Percentiles rank a stretch among this genome's conserved stretches.
phyloP scores from a whole-genome alignment of 2,329 filamentous ascomycete genomes.

The Zymoseptoria ardabiliae region DNA sequence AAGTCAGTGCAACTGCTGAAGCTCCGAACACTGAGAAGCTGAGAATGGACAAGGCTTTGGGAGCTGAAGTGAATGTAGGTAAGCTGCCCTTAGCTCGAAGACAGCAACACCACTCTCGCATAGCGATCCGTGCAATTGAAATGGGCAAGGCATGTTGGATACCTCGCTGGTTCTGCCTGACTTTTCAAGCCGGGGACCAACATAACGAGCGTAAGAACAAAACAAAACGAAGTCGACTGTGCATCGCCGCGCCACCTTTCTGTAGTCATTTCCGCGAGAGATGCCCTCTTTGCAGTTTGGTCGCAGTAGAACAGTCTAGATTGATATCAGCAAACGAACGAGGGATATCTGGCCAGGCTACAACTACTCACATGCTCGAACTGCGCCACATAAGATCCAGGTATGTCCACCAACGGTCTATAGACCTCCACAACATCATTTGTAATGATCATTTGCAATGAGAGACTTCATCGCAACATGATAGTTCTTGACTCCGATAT shows the following conservation, averaged over 20 bases:
- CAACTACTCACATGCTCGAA: constrained; percentile 74
- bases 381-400: constrained; percentile 90
- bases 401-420: constrained; percentile 81
- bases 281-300: constrained; percentile 7
- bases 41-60: no score
- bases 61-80: no score
- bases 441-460: constrained; percentile 71
- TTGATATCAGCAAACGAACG: not conserved
- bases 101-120: no score
- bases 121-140: no score
- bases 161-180: no score
- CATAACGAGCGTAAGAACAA: no score
- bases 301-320: constrained; percentile 7
- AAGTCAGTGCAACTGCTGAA: no score
- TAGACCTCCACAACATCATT: constrained; percentile 84
- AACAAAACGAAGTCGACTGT: no score
- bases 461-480: constrained; percentile 82
- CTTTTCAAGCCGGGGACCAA: no score
- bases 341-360: not conserved
- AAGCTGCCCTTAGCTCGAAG: no score
- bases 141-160: no score
- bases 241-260: not conserved
- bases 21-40: no score
- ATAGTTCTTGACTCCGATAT: constrained; percentile 91
- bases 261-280: constrained; percentile 10